Evolutionary conservation across 441 rosid species (phyloP), one percentile per base, ranked within the genome.

Genomic region (Brassica balearica): DNA sequence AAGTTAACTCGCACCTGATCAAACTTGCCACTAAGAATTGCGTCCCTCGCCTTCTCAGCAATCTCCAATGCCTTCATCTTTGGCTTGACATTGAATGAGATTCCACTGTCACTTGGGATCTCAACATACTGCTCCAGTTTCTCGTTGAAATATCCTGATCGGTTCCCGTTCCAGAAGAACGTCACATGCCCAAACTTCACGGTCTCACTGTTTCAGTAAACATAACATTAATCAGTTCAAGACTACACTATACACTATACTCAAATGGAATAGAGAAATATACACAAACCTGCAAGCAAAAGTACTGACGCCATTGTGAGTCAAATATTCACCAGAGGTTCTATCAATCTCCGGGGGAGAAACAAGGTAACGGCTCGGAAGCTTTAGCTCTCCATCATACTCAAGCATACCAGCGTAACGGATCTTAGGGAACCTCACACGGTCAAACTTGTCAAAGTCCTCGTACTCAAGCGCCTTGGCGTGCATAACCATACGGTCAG

Each of bases 101-200:
- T 93, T 66, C 97, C 98, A 84, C 79, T 80, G 81, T 95, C 99
- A 86, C 98, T 92, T 14, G 99, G 98, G 78, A 95, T 84, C 81
- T 93, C 99, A 65, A 91, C 95, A 62, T 95, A 92, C 82, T 93
- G 88, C 80, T 93, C 99, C 89, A 91, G 29, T 12, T 87, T 84
- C 23, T 87, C 43, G 53, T 91, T 84, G 77, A 95, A 95, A 78
- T 65, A 95, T 41, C 99, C 99, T 62, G 98, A 95, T 25, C 97
- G 92, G 80, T 95, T 95, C 70, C 99, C 99, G 75, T 95, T 95
- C 99, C 99, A 95, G 87, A 95, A 95, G 90, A 93, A 95, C 22
- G 99, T 95, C 68, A 95, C 98, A 68, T 93, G 99, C 11, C 97
- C 98, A 83, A 95, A 95, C 82, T 95, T 95, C 69, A 95, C 99